Base-by-base conservation (phyloP, 2,329 filamentous ascomycete species). In the Colletotrichum tofieldiae region DNA sequence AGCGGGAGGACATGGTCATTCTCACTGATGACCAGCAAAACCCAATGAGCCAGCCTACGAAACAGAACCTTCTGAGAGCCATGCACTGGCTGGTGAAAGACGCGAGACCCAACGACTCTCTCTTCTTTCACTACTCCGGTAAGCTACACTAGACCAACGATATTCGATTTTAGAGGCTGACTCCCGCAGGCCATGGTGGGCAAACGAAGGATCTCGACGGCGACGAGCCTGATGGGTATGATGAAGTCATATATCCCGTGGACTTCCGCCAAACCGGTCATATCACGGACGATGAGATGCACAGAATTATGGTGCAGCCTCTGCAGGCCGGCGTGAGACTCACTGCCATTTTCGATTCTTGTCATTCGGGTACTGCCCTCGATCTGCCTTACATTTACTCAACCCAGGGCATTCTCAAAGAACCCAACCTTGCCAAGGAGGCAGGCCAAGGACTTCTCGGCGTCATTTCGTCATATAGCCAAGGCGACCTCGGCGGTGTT, bases 41-140 rank as follows among this genome's bases (percentile, higher is more conserved):
- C 77, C 94, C 94, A 35, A 97, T 98, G 93, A 97, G 94, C 83
- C 94, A 98, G 84, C 96, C 96, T 11, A 98, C 95, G 6, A 98
- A 98, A 82, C 93, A 94, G 76, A 98, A 98, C 80, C 97, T 98
- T 67, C 83, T 98, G 47, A 90, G 96, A 65, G 96, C 96, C 39
- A 98, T 98, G 96, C 95, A 98, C 81, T 98, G 96, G 96, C 86
- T 98, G 26, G 94, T 98, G 70, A 98, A 98, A 84, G 95, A 98
- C 79, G 95, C 96, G 5, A 90, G 90, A 70, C 93, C 95, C 0
- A 97, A 98, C 80, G 96, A 98, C 81, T 97, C 96, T 5, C 88
- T 98, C 8, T 98, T 98, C 84, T 98, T 98, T 86, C 96, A 98
- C 84, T 98, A 98, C 82, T 98, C 95, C 49, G 95, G 93, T 95